phyloP scores from a whole-genome alignment of 441 rosid genomes.

The Lepidium campestre region DNA sequence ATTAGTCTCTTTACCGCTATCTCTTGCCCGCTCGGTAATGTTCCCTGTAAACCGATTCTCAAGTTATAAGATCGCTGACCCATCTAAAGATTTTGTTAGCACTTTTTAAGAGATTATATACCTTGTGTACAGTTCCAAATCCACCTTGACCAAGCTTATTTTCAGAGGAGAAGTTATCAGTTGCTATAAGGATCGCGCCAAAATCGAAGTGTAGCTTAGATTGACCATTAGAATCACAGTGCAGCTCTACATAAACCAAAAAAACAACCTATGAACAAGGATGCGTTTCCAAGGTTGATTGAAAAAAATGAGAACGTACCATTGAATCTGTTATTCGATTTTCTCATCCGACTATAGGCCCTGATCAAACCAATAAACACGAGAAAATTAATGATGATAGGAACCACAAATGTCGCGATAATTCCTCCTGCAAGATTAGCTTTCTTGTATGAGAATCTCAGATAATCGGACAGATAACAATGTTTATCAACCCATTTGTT shows the following conservation, averaged over 20 bases:
- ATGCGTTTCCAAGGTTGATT: background rate
- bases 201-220: background rate
- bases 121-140: conserved; percentile 24
- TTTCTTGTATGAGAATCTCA: background rate
- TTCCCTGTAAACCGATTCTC: conserved; percentile 31
- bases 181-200: background rate
- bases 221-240: background rate
- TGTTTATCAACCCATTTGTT: no score
- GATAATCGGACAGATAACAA: background rate
- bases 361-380: background rate
- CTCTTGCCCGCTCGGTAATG: conserved; percentile 28
- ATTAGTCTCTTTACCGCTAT: conserved; percentile 49
- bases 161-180: background rate
- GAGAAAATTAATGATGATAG: background rate
- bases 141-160: conserved; percentile 25
- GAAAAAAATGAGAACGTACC: background rate
- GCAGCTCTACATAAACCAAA: background rate
- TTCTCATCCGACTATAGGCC: background rate
- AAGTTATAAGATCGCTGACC: background rate
- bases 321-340: background rate
- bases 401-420: conserved; percentile 10
- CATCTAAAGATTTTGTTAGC: background rate
- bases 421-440: background rate
- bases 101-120: background rate
- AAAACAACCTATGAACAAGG: background rate